A percentile compares a stretch with the other conserved stretches of the same genome.
Evolutionary conservation across 495 filamentous ascomycete species (phyloP).

Genomic region (Penicillium diatomitis): DNA sequence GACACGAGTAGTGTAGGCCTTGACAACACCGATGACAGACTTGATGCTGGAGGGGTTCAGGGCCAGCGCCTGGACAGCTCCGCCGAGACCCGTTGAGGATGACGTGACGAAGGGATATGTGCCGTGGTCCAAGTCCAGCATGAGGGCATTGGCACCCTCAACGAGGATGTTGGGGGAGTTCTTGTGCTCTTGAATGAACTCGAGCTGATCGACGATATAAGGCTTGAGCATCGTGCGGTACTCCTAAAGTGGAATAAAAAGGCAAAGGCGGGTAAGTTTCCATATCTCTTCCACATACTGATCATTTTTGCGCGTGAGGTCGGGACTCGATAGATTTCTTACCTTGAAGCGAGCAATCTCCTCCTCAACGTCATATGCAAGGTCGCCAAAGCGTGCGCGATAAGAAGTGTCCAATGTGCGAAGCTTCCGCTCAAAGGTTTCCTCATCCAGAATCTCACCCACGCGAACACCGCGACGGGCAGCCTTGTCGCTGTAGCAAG

Average conservation of each 20-base stretch:
- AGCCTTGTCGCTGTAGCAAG: slow-evolving; percentile 76
- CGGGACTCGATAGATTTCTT: background rate
- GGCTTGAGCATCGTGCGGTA: slow-evolving; percentile 58
- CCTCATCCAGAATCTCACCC: slow-evolving; percentile 65
- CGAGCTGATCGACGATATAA: slow-evolving; percentile 57
- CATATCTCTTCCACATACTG: background rate
- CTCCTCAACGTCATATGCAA: slow-evolving; percentile 70
- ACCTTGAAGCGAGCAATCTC: slow-evolving; percentile 64
- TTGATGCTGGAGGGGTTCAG: slow-evolving; percentile 39
- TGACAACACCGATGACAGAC: slow-evolving; percentile 74
- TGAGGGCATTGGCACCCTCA: slow-evolving; percentile 84
- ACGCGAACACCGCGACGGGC: slow-evolving; percentile 65
- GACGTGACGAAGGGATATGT: slow-evolving; percentile 85
- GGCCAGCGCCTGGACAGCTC: slow-evolving; percentile 65
- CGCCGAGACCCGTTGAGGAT: slow-evolving; percentile 64
- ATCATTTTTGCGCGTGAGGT: background rate
- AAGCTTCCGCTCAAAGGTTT: slow-evolving; percentile 64
- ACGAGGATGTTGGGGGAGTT: slow-evolving; percentile 60
- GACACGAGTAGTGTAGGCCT: slow-evolving; percentile 70
- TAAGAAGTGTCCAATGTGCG: slow-evolving; percentile 55
- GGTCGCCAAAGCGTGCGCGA: slow-evolving; percentile 64
- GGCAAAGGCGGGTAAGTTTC: background rate
- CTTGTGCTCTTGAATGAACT: slow-evolving; percentile 40
- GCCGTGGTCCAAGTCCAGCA: slow-evolving; percentile 68
- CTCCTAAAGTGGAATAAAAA: slow-evolving; percentile 24